Evolutionary conservation across 73 alveolate species (phyloP), one percentile per base, ranked within the genome.

Genomic region (Paramecium sonneborni): DNA sequence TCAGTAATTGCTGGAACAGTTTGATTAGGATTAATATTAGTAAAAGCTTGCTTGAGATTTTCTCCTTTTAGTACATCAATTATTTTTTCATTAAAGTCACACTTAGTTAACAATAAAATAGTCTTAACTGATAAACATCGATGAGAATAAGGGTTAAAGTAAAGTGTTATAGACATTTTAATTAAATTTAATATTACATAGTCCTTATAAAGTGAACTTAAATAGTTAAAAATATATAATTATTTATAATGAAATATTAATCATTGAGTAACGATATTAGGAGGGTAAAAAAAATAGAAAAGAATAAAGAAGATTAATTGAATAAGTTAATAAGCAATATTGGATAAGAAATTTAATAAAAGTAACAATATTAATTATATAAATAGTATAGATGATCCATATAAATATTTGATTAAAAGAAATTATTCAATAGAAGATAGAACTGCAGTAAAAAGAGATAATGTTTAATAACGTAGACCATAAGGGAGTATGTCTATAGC

Each of bases 1-100:
- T 88, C 94, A 26, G 69, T 52, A 18, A 88, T 88, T 1, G 94
- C 88, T 11, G 94, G 94, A 9, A 88, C 94, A 12, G 91, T 43
- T 62, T 69, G 56, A 67, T 67, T 70, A 24, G 94, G 94, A 88
- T 88, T 88, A 34, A 88, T 88, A 30, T 82, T 62, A 26, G 70
- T 52, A 56, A 56, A 88, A 21, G 70, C 94, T 26, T 38, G 56
- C 15, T 23, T 24, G n/a, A 30, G 26, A 24, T 79, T 9, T 79
- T 79, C 90, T 24, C 28, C 69, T 28, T 79, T 79, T 7, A 39
- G 0, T n/a, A 79, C 41, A 46, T 79, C 90, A 5, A 79, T 44
- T 5, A 44, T 32, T 46, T 79, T 79, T 24, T 39, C 76, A 24
- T 74, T 39, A 32, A 74, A 74, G 4, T 74, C 56, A 14, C 37